phyloP scores from a whole-genome alignment of 345 rosid genomes.

The Camelina laxa region DNA sequence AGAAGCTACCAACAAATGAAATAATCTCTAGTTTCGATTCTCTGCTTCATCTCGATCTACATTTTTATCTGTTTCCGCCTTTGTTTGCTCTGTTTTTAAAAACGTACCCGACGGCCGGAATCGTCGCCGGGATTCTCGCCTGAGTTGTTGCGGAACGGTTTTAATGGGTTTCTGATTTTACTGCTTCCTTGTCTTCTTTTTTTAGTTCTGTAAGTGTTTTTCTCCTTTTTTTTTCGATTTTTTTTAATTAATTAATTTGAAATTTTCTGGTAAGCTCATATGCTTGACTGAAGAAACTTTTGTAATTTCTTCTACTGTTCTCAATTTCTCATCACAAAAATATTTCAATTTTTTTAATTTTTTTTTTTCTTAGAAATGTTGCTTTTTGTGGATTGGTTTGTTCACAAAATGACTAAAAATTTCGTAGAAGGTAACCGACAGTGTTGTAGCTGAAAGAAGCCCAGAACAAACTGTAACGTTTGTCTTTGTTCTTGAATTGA shows the following conservation, averaged over 20 bases:
- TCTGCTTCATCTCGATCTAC: conserved; percentile 38
- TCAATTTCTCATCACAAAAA: neutral
- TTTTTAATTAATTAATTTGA: neutral
- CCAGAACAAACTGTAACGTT: conserved; percentile 16
- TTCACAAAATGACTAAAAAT: conserved; percentile 25
- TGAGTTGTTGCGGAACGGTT: neutral
- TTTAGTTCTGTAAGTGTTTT: neutral
- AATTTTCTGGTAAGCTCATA: neutral
- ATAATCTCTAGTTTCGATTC: neutral
- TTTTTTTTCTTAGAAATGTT: neutral
- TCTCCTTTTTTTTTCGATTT: neutral
- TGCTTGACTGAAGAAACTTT: conserved; percentile 13
- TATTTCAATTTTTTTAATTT: neutral
- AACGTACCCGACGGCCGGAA: conserved; percentile 5
- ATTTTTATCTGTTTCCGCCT: conserved; percentile 4
- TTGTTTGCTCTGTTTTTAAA: neutral
- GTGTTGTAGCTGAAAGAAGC: conserved; percentile 27
- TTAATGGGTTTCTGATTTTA: conserved; percentile 20
- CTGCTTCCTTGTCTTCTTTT: neutral
- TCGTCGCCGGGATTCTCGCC: conserved; percentile 28
- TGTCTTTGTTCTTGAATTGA: conserved; percentile 23
- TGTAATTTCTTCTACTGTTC: conserved; percentile 8
- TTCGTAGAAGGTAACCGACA: conserved; percentile 40
- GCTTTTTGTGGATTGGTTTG: conserved; percentile 21
- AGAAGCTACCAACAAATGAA: neutral